These are phyloP conservation scores for Calvatia gigantea DNA, from an alignment of 768 basidiomycete genomes.

Conservation along the genomic window DNA sequence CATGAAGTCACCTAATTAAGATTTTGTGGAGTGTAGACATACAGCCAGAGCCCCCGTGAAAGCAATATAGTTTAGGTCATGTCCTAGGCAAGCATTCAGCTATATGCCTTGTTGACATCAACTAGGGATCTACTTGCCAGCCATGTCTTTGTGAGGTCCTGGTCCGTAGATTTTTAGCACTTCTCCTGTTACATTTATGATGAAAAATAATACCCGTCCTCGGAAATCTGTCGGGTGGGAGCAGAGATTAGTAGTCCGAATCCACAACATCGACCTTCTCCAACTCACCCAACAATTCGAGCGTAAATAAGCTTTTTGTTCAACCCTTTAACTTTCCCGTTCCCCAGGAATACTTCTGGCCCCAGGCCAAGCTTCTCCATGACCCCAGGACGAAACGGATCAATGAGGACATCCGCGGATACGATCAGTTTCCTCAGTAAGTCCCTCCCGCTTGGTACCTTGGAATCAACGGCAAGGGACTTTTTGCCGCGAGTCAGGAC, in stretches of 20 bases:
- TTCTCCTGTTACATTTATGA: not conserved
- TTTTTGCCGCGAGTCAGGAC: slow-evolving; percentile 70
- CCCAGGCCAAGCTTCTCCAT: slow-evolving; percentile 76
- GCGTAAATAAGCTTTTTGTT: slow-evolving; percentile 71
- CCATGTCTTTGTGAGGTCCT: slow-evolving; percentile 76
- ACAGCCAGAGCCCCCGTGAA: slow-evolving; percentile 74
- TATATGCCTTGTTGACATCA: not conserved
- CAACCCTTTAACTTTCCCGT: slow-evolving; percentile 37
- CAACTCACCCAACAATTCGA: slow-evolving; percentile 66
- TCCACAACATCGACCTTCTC: not conserved
- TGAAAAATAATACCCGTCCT: slow-evolving; percentile 40
- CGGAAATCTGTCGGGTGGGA: slow-evolving; percentile 44
- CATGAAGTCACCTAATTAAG: not conserved
- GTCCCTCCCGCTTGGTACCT: slow-evolving; percentile 53
- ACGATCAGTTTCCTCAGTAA: slow-evolving; percentile 55
- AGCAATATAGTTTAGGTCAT: slow-evolving; percentile 84
- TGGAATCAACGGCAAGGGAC: slow-evolving; percentile 69
- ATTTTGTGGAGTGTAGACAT: slow-evolving; percentile 10
- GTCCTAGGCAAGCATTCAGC: slow-evolving; percentile 39
- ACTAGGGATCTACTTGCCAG: slow-evolving; percentile 41
- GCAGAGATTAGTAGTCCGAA: not conserved
- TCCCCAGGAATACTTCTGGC: slow-evolving; percentile 67
- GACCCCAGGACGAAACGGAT: slow-evolving; percentile 82
- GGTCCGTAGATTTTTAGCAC: not conserved
- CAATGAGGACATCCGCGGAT: slow-evolving; percentile 76